A percentile compares a stretch with the other conserved stretches of the same genome.
Conservation (phyloP, 257 asterid genomes). For the Jasminum sambac region DNA sequence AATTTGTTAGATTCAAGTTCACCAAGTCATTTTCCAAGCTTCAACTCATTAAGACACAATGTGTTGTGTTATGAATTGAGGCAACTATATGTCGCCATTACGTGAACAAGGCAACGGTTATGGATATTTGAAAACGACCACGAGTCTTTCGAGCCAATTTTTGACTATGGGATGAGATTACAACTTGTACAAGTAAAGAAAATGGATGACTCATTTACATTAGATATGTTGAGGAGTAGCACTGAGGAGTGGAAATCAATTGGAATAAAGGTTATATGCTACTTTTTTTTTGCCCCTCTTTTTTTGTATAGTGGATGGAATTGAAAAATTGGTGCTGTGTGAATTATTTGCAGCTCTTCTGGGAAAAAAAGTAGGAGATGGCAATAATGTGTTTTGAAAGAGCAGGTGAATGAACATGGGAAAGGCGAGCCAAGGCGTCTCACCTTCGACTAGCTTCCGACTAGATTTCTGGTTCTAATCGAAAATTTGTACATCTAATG, state of each 20-base stretch:
- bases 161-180: slow-evolving; percentile 59
- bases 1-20: slow-evolving; percentile 38
- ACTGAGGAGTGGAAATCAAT: slow-evolving; percentile 67
- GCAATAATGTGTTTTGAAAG: slow-evolving; percentile 64
- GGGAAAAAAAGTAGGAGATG: slow-evolving; percentile 71
- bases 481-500: slow-evolving; percentile 35
- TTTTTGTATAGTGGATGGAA: neutral
- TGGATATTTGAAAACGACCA: slow-evolving; percentile 67
- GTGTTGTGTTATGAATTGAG: slow-evolving; percentile 67
- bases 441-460: slow-evolving; percentile 53
- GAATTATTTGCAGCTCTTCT: slow-evolving; percentile 49
- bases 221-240: slow-evolving; percentile 65
- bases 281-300: neutral
- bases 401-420: slow-evolving; percentile 60
- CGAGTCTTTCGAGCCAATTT: slow-evolving; percentile 56
- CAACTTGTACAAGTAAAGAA: slow-evolving; percentile 52
- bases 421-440: slow-evolving; percentile 61
- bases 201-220: slow-evolving; percentile 53
- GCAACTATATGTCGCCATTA: slow-evolving; percentile 64
- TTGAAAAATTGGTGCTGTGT: neutral
- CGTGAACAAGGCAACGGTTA: slow-evolving; percentile 68
- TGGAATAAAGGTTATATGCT: slow-evolving; percentile 69
- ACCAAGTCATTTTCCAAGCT: slow-evolving; percentile 41
- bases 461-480: slow-evolving; percentile 37
- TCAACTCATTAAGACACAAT: slow-evolving; percentile 48